Conservation (phyloP, 805 yeast species). For the Wickerhamiella lipophila region DNA sequence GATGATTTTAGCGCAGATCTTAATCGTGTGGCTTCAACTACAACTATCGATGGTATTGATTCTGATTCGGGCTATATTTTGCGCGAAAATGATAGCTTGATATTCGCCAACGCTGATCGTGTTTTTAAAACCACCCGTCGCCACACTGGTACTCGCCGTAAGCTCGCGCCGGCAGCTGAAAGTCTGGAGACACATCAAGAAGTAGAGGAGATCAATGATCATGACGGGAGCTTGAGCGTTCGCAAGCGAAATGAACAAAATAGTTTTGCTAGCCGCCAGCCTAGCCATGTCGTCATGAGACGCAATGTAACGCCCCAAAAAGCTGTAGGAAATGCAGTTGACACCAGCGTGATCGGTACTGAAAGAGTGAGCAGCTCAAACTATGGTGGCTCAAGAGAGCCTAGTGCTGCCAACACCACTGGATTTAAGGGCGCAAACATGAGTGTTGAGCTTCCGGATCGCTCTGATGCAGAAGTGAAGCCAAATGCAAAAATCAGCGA, state of each 20-base stretch:
- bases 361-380: background rate
- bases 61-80: constrained; percentile 10
- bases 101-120: constrained; percentile 7
- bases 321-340: background rate
- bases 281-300: constrained; percentile 1
- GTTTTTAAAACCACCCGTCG: constrained; percentile 8
- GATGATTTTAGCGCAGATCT: constrained; percentile 10
- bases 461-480: background rate
- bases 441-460: constrained; percentile 6
- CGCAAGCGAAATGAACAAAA: constrained; percentile 4
- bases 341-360: background rate
- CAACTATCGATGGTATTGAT: background rate
- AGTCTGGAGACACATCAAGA: background rate
- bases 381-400: constrained; percentile 1
- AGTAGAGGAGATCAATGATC: background rate
- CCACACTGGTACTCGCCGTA: constrained; percentile 6
- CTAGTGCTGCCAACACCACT: background rate
- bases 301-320: background rate
- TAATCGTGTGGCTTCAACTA: constrained; percentile 8
- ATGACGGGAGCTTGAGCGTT: constrained; percentile 1
- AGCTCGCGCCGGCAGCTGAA: background rate
- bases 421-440: background rate
- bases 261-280: constrained; percentile 5
- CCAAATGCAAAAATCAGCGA: constrained; percentile 3
- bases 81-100: constrained; percentile 11